Evolutionary conservation across 2,329 filamentous ascomycete genomes (phyloP).

Genomic region (Mollisia scopiformis): DNA sequence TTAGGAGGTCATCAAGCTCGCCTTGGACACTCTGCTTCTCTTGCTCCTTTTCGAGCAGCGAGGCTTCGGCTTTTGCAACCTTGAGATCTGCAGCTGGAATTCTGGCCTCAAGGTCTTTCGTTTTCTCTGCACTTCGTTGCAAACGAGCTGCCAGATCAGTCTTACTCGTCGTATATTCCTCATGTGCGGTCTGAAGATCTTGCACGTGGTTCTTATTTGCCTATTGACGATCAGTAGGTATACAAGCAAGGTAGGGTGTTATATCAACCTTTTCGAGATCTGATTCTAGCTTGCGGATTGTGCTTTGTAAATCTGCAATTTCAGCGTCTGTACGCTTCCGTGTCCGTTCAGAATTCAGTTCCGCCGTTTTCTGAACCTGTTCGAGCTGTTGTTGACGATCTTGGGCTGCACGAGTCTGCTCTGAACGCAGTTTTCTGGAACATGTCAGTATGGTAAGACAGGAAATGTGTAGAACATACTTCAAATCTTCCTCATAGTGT

Average conservation of each 20-base stretch:
- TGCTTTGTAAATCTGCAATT: conserved; percentile 63
- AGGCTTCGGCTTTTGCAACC: conserved; percentile 29
- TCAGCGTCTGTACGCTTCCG: conserved; percentile 60
- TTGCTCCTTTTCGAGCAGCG: conserved; percentile 54
- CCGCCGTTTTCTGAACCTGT: conserved; percentile 49
- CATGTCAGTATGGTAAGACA: conserved; percentile 21
- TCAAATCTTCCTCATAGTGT: conserved; percentile 69
- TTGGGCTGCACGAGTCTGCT: conserved; percentile 37
- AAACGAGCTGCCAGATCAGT: conserved; percentile 30
- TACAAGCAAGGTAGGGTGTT: too few species aligned
- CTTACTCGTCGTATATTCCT: conserved; percentile 49
- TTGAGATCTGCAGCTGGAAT: conserved; percentile 39
- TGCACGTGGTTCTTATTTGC: conserved; percentile 61
- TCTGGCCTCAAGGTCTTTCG: conserved; percentile 41
- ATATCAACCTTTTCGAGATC: conserved; percentile 60
- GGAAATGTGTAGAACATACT: conserved; percentile 39
- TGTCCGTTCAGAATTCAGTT: conserved; percentile 52
- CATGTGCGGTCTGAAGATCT: conserved; percentile 60
- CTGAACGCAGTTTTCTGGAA: conserved; percentile 34
- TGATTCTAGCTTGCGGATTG: conserved; percentile 63
- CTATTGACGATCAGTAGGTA: conserved; percentile 41
- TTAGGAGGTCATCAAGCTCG: conserved; percentile 79
- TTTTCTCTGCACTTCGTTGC: conserved; percentile 45
- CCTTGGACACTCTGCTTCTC: conserved; percentile 67
- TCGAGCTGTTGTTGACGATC: conserved; percentile 48